Base-by-base conservation (phyloP, 129 eudicot genomes). In the Chrysanthemum makinoi region DNA sequence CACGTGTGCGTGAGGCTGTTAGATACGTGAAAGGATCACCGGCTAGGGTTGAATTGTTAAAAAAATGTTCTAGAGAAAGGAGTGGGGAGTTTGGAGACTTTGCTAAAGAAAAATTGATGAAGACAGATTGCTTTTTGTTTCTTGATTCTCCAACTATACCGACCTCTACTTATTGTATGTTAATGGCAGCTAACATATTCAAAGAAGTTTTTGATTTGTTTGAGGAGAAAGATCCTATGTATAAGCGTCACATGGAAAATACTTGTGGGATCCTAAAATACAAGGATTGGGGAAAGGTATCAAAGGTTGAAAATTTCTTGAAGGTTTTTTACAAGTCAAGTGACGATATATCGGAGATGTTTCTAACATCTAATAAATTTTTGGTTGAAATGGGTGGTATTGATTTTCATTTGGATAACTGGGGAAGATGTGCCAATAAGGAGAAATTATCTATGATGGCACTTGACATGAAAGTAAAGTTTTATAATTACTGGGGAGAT, bases 11-110 rank as follows among this genome's bases (percentile, higher is more conserved):
- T 69, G 62, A 26, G 2, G 11, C 26, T 3, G 50, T 69, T 69
- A 69, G 50, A n/a, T 17, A 10, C 3, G 11, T 69, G 51, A 5
- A 0, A 69, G 49, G 53, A 30, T 69, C 73, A 0, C 49, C 62
- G 2, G 62, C 1, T 53, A 69, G 51, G 50, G 10, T 30, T 30
- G 26, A 3, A 69, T 3, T 0, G 62, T 69, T 69, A 2, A 28
- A 53, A 52, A 10, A 69, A 52, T 17, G 62, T 17, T 61, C 73
- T 30, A 69, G 62, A 69, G 59, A 49, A 67, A 12, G 1, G 24
- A 44, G 60, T 28, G 30, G 30, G 30, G 4, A 28, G 30, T 28
- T 28, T 28, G 30, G 10, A 6, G 13, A 46, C 15, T 15, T 28
- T 49, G 54, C 54, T 49, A 49, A 15, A 49, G 54, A 49, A 49